A percentile compares a stretch with the other conserved stretches of the same genome.
Conservation (phyloP, 768 basidiomycete genomes). For the Rhizopogon sp. region DNA sequence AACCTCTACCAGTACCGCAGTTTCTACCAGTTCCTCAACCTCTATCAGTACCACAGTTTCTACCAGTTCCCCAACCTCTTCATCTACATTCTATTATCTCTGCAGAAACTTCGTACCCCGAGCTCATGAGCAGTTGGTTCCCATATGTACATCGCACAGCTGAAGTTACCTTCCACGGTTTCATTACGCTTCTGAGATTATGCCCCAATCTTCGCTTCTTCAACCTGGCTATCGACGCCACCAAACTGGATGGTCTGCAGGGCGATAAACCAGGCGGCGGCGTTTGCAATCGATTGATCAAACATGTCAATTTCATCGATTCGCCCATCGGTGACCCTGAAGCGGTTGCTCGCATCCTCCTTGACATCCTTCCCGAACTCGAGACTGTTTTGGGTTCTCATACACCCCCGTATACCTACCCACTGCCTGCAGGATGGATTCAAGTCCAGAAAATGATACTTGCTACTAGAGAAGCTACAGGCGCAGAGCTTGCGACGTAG, state of each 20-base stretch:
- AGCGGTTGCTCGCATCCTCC: background rate
- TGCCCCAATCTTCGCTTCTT: slow-evolving; percentile 1
- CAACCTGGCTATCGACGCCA: background rate
- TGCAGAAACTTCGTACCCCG: too few relatives aligned
- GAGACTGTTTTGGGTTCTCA: background rate
- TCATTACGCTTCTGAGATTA: background rate
- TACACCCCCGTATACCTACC: too few relatives aligned
- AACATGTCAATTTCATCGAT: background rate
- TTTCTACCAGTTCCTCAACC: too few relatives aligned
- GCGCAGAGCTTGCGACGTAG: too few relatives aligned
- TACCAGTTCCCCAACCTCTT: too few relatives aligned
- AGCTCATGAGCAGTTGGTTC: background rate
- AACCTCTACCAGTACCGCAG: too few relatives aligned
- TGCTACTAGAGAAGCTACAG: too few relatives aligned
- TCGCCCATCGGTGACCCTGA: background rate
- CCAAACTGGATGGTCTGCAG: background rate
- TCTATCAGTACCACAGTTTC: too few relatives aligned
- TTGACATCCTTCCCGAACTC: slow-evolving; percentile 1
- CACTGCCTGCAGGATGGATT: too few relatives aligned
- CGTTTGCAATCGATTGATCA: slow-evolving; percentile 2
- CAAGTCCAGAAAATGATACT: too few relatives aligned
- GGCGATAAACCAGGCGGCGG: background rate
- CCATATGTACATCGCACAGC: background rate
- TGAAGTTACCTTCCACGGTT: slow-evolving; percentile 4
- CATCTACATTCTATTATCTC: too few relatives aligned